A percentile compares a stretch with the other conserved stretches of the same genome.
Evolutionary conservation across 768 basidiomycete genomes (phyloP).

Genomic region (Phaffia tasmanica): DNA sequence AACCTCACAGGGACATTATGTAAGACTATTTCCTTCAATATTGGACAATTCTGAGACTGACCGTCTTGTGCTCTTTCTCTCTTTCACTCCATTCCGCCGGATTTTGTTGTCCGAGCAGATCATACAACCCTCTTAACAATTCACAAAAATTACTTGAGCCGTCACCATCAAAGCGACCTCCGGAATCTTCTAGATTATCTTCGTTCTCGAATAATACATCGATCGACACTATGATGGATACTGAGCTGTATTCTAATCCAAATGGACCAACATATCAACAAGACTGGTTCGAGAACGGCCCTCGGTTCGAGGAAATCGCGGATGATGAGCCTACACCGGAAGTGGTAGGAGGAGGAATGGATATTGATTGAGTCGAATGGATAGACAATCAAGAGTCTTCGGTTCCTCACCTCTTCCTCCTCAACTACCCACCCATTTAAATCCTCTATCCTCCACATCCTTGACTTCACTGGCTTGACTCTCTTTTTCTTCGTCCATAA

Average conservation of each 20-base stretch:
- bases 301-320: slow-evolving; percentile 7
- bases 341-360: slow-evolving; percentile 3
- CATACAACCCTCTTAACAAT: not conserved
- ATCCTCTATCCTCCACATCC: no score
- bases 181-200: not conserved
- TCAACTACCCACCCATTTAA: no score
- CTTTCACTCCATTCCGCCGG: not conserved
- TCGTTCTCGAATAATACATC: not conserved
- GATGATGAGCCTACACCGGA: not conserved
- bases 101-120: not conserved
- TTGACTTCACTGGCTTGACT: no score
- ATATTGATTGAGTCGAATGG: not conserved
- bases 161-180: not conserved
- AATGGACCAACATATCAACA: not conserved
- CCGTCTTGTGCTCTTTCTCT: no score
- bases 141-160: not conserved
- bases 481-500: no score
- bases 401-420: no score
- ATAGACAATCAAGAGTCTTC: no score
- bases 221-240: not conserved
- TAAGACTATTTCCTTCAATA: no score
- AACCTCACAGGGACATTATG: no score
- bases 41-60: no score
- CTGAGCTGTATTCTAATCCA: not conserved
- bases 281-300: slow-evolving; percentile 5